Base-by-base conservation (phyloP, 164 flowering plant species). In the Kingdonia uniflora region DNA sequence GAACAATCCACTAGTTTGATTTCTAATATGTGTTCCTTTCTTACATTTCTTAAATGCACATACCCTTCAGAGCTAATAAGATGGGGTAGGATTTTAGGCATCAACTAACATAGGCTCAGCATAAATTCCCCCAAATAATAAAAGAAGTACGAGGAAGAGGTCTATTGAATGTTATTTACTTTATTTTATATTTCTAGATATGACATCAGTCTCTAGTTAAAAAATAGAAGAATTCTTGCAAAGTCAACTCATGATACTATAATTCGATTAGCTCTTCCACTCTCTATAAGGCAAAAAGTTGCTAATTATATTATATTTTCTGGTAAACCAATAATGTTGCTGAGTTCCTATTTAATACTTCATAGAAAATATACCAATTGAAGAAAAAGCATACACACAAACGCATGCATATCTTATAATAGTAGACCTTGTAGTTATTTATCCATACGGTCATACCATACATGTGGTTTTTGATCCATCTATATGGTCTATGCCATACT, bases 111-210 rank as follows among this genome's bases (percentile, higher is more conserved):
- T 60, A 76, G 65, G 49, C 86, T 61, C 91, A 84, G 64, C 67
- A 76, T 62, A 69, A 66, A 65, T 88, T 78, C 57, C 92, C 95
- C 1, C 46, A 75, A 11, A 63, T 76, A 64, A 72, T 92, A 48
- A 82, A 75, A 74, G 89, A 89, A 67, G 86, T 92, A 33, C 76
- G 99, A 42, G 99, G 99, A 55, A 88, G 70, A 66, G 99, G 97
- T 20, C 67, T 92, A 64, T 85, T 92, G 57, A 86, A 76, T 70
- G 99, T 95, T 16, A 82, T 92, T 64, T 97, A 88, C 71, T 37
- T 63, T 86, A 42, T 68, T 33, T 43, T 85, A 95, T 23, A 71
- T 76, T 42, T 79, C 89, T 49, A 97, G 95, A 42, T 88, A 77
- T 75, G 99, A 92, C 67, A 66, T 88, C 45, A 86, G 97, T 56